Evolutionary conservation across 495 filamentous ascomycete genomes (phyloP), one percentile per base, ranked within the genome.

Genomic region (Penicillium salamii): DNA sequence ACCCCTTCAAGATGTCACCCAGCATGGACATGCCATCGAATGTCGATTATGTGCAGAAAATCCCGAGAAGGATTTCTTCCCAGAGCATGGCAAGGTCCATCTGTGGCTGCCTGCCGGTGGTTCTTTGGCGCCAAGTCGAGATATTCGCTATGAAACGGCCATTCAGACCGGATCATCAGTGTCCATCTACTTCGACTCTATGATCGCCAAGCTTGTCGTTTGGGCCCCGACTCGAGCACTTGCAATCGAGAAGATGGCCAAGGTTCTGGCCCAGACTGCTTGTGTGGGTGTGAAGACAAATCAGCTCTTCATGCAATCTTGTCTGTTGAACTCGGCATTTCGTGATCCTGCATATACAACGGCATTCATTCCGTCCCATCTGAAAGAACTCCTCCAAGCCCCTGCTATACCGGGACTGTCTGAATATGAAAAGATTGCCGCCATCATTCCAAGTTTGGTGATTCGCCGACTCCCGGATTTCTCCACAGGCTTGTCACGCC

Each of bases 161-260:
- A 91, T 95, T 58, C 74, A 86, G 11, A 72, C 85, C 44, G 90
- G 91, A 18, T 88, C 93, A 53, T 82, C 86, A 45, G 80, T 96
- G 0, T 90, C 89, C 0, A 86, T 89, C 20, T 81, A 89, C 35
- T 96, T 95, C 63, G 91, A 96, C 60, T 88, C 90, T 2, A 95
- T 96, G 90, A 92, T 96, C 50, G 87, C 91, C 28, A 96, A 96
- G 67, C 78, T 96, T 42, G 92, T 96, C 38, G 89, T 95, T 8
- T 79, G 79, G 38, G 91, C 85, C 11, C 78, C 78, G 11, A 81
- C 83, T 45, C 72, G 91, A 19, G 77, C 84, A 54, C 78, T 81
- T 3, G 88, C 90, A n/a, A 80, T 96, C 41, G 78, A 84, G 49
- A 92, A 87, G 55, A 71, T 95, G 48, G 77, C 78, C 46, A 64